Percentiles rank a stretch among this genome's conserved stretches.
Conservation (phyloP, 1,284 basidiomycete genomes). For the Ceratobasidium sp. region DNA sequence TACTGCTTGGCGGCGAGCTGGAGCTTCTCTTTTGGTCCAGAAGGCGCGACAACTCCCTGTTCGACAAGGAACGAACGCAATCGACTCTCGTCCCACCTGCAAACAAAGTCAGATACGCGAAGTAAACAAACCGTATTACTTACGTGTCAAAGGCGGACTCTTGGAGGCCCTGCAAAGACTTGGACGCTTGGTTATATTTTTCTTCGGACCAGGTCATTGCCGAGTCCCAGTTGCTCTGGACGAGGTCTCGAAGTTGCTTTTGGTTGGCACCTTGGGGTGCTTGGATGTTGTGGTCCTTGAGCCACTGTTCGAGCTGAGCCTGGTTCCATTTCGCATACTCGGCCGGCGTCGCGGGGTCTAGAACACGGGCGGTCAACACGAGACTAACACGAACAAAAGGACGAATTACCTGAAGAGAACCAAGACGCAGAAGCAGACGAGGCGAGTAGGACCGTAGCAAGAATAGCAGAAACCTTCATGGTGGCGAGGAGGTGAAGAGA, state of each 20-base stretch:
- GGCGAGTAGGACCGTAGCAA: slow-evolving; percentile 43
- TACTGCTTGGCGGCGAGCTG: slow-evolving; percentile 80
- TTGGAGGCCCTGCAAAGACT: slow-evolving; percentile 68
- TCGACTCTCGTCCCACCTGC: slow-evolving; percentile 84
- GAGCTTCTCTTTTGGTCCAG: slow-evolving; percentile 83
- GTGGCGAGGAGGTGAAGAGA: slow-evolving; percentile 18
- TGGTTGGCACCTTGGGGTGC: slow-evolving; percentile 66
- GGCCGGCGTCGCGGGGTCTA: slow-evolving; percentile 49
- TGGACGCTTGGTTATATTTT: slow-evolving; percentile 74
- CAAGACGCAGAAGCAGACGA: slow-evolving; percentile 44
- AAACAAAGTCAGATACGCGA: slow-evolving; percentile 52
- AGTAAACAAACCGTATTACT: slow-evolving; percentile 44
- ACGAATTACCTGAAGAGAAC: slow-evolving; percentile 29
- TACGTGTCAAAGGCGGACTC: slow-evolving; percentile 60
- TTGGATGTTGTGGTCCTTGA: slow-evolving; percentile 76
- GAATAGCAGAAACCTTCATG: slow-evolving; percentile 45
- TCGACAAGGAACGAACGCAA: slow-evolving; percentile 88
- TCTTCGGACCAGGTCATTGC: slow-evolving; percentile 70
- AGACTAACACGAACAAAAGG: neutral
- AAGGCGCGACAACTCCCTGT: slow-evolving; percentile 86
- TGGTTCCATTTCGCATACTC: slow-evolving; percentile 75
- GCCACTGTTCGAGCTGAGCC: slow-evolving; percentile 76
- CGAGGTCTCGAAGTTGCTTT: slow-evolving; percentile 68
- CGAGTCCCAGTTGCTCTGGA: slow-evolving; percentile 75
- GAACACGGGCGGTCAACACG: neutral